Conservation (phyloP, 768 basidiomycete genomes). For the Naganishia randhawae region DNA sequence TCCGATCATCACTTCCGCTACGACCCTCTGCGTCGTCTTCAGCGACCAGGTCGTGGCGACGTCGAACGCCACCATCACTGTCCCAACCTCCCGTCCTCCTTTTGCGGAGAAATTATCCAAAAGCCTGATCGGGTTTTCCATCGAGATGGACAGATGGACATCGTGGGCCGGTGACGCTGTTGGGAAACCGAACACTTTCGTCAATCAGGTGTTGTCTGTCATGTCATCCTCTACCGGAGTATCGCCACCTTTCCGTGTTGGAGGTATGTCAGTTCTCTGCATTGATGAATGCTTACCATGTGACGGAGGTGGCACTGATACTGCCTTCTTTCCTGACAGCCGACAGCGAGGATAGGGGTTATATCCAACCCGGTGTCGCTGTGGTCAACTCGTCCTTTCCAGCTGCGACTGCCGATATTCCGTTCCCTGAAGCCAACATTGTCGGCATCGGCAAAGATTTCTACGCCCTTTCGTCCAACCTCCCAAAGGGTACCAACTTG, state of each 20-base stretch:
- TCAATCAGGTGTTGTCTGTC: constrained; percentile 27
- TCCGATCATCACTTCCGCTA: not conserved
- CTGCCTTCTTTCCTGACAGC: not conserved
- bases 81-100: constrained; percentile 18
- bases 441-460: constrained; percentile 31
- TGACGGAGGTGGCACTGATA: not conserved
- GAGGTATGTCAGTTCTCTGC: constrained; percentile 25
- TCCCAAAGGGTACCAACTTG: constrained; percentile 31
- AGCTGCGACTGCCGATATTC: constrained; percentile 19
- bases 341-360: constrained; percentile 28
- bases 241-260: constrained; percentile 28
- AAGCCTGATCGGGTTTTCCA: constrained; percentile 29
- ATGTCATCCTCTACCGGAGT: constrained; percentile 21
- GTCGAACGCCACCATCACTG: constrained; percentile 5
- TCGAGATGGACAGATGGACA: constrained; percentile 35
- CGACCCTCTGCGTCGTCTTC: not conserved
- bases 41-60: not conserved
- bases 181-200: constrained; percentile 31
- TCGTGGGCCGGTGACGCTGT: constrained; percentile 30
- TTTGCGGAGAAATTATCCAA: constrained; percentile 26
- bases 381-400: constrained; percentile 33
- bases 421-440: constrained; percentile 26
- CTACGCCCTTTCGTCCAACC: constrained; percentile 29
- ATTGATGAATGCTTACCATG: not conserved
- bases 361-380: constrained; percentile 23